Conservation (phyloP, 208 protist genomes). For the Trypanosoma melophagium region DNA sequence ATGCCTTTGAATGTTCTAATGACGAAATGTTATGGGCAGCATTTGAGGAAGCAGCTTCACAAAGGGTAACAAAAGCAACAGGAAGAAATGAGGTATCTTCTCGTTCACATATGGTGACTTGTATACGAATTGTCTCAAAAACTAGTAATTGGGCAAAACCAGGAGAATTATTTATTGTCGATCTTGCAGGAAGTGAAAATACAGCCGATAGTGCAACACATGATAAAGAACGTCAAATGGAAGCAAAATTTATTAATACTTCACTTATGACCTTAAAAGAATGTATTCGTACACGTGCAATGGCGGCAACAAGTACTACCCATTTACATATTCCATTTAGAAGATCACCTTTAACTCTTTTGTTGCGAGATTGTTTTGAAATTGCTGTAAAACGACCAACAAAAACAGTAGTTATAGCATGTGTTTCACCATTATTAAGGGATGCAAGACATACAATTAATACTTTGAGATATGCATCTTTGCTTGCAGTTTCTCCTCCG, state of each 20-base stretch:
- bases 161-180: slow-evolving; percentile 82
- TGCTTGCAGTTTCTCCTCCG: slow-evolving; percentile 75
- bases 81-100: slow-evolving; percentile 84
- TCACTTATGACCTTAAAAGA: slow-evolving; percentile 93
- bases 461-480: slow-evolving; percentile 85
- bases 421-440: slow-evolving; percentile 84
- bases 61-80: slow-evolving; percentile 76
- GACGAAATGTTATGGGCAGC: slow-evolving; percentile 76
- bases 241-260: slow-evolving; percentile 91
- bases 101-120: slow-evolving; percentile 86
- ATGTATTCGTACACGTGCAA: slow-evolving; percentile 78
- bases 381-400: slow-evolving; percentile 84
- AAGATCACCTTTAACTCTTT: slow-evolving; percentile 82
- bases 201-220: slow-evolving; percentile 88
- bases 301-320: slow-evolving; percentile 64
- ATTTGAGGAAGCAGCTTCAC: slow-evolving; percentile 73
- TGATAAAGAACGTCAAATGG: slow-evolving; percentile 75
- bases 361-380: slow-evolving; percentile 90
- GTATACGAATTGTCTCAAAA: slow-evolving; percentile 78
- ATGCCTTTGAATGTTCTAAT: slow-evolving; percentile 80
- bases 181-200: slow-evolving; percentile 90
- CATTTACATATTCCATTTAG: slow-evolving; percentile 91
- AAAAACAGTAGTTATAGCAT: slow-evolving; percentile 91
- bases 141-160: slow-evolving; percentile 82
- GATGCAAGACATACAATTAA: slow-evolving; percentile 89